Conservation (phyloP, 768 basidiomycete genomes). For the Hemileccinum rubropunctum region DNA sequence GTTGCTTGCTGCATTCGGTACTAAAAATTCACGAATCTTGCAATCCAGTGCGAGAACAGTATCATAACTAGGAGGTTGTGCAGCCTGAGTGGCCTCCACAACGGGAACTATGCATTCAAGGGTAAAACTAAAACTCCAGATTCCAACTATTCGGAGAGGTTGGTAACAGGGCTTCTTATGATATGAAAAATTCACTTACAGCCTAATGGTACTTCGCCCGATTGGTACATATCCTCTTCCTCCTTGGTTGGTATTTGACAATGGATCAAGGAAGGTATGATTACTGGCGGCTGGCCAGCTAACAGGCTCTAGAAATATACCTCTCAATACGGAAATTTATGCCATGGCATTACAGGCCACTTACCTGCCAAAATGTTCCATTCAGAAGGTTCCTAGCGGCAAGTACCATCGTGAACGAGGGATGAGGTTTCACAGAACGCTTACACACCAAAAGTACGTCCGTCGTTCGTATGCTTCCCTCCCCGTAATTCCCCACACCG, state of each 20-base stretch:
- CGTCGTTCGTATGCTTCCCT: constrained; percentile 53
- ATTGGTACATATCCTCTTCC: constrained; percentile 44
- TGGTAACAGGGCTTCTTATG: not conserved
- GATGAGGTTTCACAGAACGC: not conserved
- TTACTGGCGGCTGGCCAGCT: constrained; percentile 47
- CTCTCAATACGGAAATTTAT: not conserved
- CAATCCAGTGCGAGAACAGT: constrained; percentile 47
- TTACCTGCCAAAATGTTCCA: constrained; percentile 45
- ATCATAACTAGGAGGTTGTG: constrained; percentile 45
- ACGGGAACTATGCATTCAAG: constrained; percentile 43
- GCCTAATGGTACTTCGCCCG: constrained; percentile 41
- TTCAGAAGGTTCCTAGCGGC: constrained; percentile 39
- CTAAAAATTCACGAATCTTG: constrained; percentile 42
- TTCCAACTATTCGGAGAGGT: constrained; percentile 38
- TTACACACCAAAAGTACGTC: constrained; percentile 46
- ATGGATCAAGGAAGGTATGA: constrained; percentile 42
- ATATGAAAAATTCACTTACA: constrained; percentile 36
- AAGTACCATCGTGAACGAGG: not conserved
- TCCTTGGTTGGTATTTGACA: constrained; percentile 44
- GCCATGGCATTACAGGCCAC: not conserved
- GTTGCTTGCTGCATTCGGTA: constrained; percentile 16
- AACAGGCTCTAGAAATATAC: constrained; percentile 34
- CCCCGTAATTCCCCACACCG: constrained; percentile 47
- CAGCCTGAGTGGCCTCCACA: constrained; percentile 38
- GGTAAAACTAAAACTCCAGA: constrained; percentile 44